phyloP scores from a whole-genome alignment of 1,284 basidiomycete species.

The Cryptococcus sp. region DNA sequence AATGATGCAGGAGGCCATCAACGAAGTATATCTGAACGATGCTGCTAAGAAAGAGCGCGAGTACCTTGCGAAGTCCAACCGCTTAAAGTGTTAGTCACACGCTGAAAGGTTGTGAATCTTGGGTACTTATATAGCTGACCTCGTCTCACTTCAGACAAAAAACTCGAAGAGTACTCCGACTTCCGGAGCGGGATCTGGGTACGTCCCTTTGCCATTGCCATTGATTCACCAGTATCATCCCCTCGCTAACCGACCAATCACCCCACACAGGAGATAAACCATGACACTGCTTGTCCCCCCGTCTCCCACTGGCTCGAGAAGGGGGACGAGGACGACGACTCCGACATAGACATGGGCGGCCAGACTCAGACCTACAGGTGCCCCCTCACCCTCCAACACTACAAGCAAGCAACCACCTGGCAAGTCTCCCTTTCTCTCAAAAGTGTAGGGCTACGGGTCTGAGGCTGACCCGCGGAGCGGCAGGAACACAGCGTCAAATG shows the following conservation, averaged over 20 bases:
- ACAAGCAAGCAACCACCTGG: constrained; percentile 64
- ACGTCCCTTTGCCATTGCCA: constrained; percentile 27
- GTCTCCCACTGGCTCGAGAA: constrained; percentile 62
- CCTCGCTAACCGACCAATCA: too few species aligned
- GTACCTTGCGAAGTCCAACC: constrained; percentile 26
- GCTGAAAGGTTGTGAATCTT: neutral
- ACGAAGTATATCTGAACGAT: constrained; percentile 13
- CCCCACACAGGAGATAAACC: constrained; percentile 61
- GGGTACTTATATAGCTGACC: neutral
- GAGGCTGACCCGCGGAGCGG: neutral
- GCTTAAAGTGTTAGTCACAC: constrained; percentile 22
- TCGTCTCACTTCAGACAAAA: constrained; percentile 39
- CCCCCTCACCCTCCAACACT: constrained; percentile 64
- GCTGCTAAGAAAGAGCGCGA: constrained; percentile 11
- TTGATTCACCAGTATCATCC: neutral
- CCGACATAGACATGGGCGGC: constrained; percentile 76
- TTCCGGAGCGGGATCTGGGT: constrained; percentile 71
- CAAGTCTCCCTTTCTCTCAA: neutral
- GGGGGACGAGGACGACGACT: constrained; percentile 69
- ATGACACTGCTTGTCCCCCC: constrained; percentile 63
- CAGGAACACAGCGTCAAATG: constrained; percentile 16
- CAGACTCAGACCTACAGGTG: constrained; percentile 75
- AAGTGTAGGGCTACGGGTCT: neutral
- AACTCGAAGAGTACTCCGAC: constrained; percentile 58
- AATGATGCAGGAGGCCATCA: constrained; percentile 16